Evolutionary conservation across 2,329 filamentous ascomycete genomes (phyloP), one percentile per base, ranked within the genome.

Genomic region (Pseudogymnoascus sp.): DNA sequence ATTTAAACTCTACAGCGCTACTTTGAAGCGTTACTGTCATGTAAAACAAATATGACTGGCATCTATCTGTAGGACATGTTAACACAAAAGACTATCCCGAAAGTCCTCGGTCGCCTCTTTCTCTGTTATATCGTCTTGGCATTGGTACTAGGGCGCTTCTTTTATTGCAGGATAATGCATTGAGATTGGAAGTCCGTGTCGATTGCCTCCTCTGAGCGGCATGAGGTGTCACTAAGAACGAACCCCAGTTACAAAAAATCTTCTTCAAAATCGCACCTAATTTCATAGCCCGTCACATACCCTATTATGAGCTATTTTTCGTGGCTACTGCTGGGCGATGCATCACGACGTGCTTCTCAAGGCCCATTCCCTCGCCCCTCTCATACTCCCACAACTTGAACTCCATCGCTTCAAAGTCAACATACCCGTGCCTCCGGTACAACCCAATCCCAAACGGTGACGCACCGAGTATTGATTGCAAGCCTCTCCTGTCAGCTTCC

Each of bases 401-500:
- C 43, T 65, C 62, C 63, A 68, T 68, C 4, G 37, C 60, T 16
- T 65, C 45, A 59, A 65, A 63, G n/a, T 66, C 64, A 26, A 45
- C 61, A 64, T 68, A 72, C 0, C 69, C 70, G 63, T 64, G 63
- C 35, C 64, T 68, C 49, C 61, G 64, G 63, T 71, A 72, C 33
- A 71, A 55, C 0, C 64, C 68, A 19, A 64, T 39, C 1, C 69
- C 70, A 7, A 62, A 61, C 2, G 65, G 64, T n/a, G 66, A 68
- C 38, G 70, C 68, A 23, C 67, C 69, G 1, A 72, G 61, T 2
- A 71, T 66, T 37, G 64, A 65, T 62, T 70, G 70, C 4, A 71
- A 39, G 1, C 61, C 63, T 16, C 16, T 1, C 14, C 38, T 52
- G 64, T 71, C 69, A 0, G 66, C 66, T 11, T 65, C 60, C 19